Percentiles rank a stretch among this genome's conserved stretches.
These are phyloP conservation scores for Phlebiopsis gigantea DNA, from an alignment of 768 basidiomycete species.

Conservation along the genomic window DNA sequence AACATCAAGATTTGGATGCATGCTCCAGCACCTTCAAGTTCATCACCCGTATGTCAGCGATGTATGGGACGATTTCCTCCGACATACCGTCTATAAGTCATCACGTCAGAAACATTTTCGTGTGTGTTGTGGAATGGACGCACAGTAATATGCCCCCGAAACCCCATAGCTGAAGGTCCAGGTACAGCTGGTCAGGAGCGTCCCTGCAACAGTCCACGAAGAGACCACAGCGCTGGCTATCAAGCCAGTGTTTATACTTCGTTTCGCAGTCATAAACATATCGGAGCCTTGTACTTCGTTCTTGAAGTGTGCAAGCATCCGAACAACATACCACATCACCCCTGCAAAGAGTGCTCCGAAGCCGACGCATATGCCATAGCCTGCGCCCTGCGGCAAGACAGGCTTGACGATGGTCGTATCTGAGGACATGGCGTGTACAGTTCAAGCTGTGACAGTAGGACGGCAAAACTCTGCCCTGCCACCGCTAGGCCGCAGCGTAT, in stretches of 20 bases:
- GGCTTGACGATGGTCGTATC: background rate
- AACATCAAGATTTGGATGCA: slow-evolving; percentile 16
- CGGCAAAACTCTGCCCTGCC: background rate
- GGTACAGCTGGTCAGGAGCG: slow-evolving; percentile 11
- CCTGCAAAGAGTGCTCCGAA: slow-evolving; percentile 9
- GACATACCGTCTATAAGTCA: slow-evolving; percentile 1
- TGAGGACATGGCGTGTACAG: background rate
- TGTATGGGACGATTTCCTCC: too few species aligned
- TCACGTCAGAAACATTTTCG: background rate
- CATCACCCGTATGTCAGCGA: background rate
- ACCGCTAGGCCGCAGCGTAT: background rate
- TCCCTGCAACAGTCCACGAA: slow-evolving; percentile 12
- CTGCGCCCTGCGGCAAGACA: slow-evolving; percentile 6
- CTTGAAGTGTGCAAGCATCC: slow-evolving; percentile 4
- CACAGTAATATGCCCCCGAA: slow-evolving; percentile 12
- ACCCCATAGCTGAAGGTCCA: slow-evolving; percentile 13
- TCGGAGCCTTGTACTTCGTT: slow-evolving; percentile 12
- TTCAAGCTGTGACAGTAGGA: background rate
- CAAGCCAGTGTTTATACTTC: slow-evolving; percentile 10
- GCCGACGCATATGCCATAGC: slow-evolving; percentile 10
- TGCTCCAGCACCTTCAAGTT: slow-evolving; percentile 9
- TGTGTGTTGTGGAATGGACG: background rate
- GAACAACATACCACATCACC: slow-evolving; percentile 10
- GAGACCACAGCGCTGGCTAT: slow-evolving; percentile 13
- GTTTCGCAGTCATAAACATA: slow-evolving; percentile 15